A percentile compares a stretch with the other conserved stretches of the same genome.
Evolutionary conservation across 108 stramenopile genomes (phyloP).

Genomic region (Pelagomonas calceolata): DNA sequence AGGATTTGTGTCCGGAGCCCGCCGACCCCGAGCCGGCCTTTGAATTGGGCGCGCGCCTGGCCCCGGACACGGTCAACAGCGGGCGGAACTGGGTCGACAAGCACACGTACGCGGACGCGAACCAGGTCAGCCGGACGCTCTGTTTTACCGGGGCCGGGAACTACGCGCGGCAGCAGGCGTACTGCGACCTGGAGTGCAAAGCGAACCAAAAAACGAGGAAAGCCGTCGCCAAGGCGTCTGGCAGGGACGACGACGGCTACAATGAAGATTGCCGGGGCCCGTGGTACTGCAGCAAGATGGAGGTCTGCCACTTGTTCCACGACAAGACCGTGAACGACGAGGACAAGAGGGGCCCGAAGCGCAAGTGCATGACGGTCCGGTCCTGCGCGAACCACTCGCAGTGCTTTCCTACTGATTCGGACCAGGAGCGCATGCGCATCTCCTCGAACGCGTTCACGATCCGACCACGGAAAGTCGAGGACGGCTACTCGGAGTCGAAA

Average conservation of each 20-base stretch:
- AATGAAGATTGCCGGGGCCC: neutral
- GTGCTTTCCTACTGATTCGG: neutral
- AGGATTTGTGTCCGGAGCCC: too few relatives aligned
- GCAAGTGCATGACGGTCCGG: neutral
- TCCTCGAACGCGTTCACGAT: too few relatives aligned
- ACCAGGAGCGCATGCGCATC: neutral
- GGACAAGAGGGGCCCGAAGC: neutral
- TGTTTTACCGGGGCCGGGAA: neutral
- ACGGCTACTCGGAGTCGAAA: neutral
- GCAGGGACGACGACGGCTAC: too few relatives aligned
- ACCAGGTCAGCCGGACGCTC: neutral
- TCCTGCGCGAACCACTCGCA: neutral
- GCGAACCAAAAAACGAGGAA: too few relatives aligned
- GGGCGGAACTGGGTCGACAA: too few relatives aligned
- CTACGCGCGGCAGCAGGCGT: neutral
- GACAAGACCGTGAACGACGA: neutral
- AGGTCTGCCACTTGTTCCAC: neutral
- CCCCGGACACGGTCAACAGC: too few relatives aligned
- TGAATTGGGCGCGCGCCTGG: too few relatives aligned
- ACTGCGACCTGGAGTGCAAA: too few relatives aligned
- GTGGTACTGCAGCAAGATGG: neutral
- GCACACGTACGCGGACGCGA: too few relatives aligned
- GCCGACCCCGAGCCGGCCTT: too few relatives aligned
- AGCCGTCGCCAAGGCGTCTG: too few relatives aligned
- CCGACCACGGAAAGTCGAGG: too few relatives aligned